Base-by-base conservation (phyloP, 306 rosid genomes). In the Hippophae tibetana region DNA sequence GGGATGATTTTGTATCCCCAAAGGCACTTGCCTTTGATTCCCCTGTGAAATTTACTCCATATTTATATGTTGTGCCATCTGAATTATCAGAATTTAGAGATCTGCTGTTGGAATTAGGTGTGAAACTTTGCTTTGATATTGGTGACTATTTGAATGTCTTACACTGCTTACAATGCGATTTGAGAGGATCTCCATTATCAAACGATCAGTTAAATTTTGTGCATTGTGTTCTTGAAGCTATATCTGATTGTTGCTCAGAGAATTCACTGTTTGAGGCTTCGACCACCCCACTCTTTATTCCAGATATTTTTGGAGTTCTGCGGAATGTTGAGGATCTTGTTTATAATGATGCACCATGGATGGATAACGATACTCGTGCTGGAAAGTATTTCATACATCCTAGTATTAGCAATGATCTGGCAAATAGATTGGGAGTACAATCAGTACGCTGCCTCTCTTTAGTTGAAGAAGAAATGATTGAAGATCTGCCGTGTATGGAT, bases 291-390 rank as follows among this genome's bases (percentile, higher is more conserved):
- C 76, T 87, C 75, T 78, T 83, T 79, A 74, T 90, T 79, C 98
- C 98, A 27, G 89, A 87, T 72, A 55, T 79, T 76, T 80, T 69
- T 83, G 92, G 90, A 75, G 81, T 81, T 81, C 77, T 90, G 76
- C 70, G 81, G 85, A 65, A 58, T 62, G 80, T 79, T 13, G 81
- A 71, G 54, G 81, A 85, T 85, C 81, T 90, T 70, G 92, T 87
- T 43, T 87, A 81, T 79, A 90, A 90, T 75, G 98, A 90, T 67
- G 98, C 96, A 62, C 98, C 98, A 62, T 90, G 98, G 98, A 72
- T 90, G 81, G 92, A 85, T 61, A 79, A 71, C 62, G 85, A 62
- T 78, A 76, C 87, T 72, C 82, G 77, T 50, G 65, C 66, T 66
- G 95, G 89, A 47, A 90, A 86, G 61, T 85, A 70, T 64, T 87